These are phyloP conservation scores for Backusella tarrabulga DNA, from an alignment of 192 early-diverging fungal species.

Conservation along the genomic window DNA sequence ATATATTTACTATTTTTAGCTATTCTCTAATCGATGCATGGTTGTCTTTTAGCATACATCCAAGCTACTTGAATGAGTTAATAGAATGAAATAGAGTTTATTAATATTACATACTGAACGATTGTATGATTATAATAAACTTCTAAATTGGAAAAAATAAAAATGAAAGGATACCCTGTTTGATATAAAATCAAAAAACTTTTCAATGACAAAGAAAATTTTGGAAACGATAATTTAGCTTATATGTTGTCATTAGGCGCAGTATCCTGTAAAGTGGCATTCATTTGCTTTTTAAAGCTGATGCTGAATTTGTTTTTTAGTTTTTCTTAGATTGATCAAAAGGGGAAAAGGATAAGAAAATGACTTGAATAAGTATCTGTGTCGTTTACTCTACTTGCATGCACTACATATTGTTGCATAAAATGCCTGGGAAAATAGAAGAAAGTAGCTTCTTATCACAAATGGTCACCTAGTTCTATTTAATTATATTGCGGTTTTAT, in stretches of 20 bases:
- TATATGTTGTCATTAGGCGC: background rate
- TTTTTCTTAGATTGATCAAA: background rate
- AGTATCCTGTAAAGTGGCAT: background rate
- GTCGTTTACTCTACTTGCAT: background rate
- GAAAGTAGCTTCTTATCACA: background rate
- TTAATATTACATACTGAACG: background rate
- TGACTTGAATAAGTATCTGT: constrained; percentile 2
- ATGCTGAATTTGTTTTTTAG: background rate
- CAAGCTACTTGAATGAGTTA: too few species aligned
- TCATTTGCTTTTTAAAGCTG: background rate
- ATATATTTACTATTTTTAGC: background rate
- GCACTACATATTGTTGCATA: background rate
- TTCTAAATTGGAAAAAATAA: background rate
- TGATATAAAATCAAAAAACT: background rate
- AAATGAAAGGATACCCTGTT: background rate
- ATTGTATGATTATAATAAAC: background rate
- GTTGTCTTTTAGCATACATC: background rate
- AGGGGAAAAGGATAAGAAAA: background rate
- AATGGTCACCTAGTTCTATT: background rate
- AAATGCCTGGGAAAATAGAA: constrained; percentile 1
- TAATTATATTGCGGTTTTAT: background rate
- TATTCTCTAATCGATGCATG: background rate
- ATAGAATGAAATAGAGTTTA: background rate
- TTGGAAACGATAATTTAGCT: background rate
- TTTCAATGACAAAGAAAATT: background rate